Conservation (phyloP, 768 basidiomycete genomes). For the Coprinopsis strossmayeri region DNA sequence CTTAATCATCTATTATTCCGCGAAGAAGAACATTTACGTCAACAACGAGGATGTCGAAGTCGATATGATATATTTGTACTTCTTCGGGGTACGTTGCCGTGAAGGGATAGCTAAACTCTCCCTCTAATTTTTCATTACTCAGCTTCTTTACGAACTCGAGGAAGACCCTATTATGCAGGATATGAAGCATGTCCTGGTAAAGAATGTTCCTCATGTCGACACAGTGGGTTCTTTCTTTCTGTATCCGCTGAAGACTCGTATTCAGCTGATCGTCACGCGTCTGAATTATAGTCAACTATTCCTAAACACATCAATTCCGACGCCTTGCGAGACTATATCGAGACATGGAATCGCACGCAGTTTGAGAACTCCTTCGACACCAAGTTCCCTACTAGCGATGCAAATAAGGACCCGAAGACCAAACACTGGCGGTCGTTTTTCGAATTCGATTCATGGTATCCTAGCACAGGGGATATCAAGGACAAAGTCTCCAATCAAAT, state of each 20-base stretch:
- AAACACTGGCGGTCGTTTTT: neutral
- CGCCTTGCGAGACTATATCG: neutral
- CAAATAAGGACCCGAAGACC: neutral
- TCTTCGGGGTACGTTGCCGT: constrained; percentile 3
- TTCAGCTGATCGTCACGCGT: neutral
- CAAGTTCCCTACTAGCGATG: neutral
- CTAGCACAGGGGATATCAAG: neutral
- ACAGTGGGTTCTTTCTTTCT: neutral
- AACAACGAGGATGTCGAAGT: neutral
- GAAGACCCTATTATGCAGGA: neutral
- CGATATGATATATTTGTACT: neutral
- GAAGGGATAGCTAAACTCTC: too few relatives aligned
- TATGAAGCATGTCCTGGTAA: neutral
- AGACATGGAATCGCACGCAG: neutral
- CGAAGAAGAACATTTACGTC: neutral
- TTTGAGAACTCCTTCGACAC: neutral
- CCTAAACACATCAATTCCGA: neutral
- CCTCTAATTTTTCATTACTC: neutral
- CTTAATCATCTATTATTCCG: neutral
- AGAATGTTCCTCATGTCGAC: neutral
- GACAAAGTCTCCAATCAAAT: neutral
- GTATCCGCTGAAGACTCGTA: neutral
- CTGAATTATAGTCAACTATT: neutral
- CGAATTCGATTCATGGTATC: neutral
- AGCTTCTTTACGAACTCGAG: neutral